These are phyloP conservation scores for Suillus sp. DNA, from an alignment of 768 basidiomycete genomes.

Conservation along the genomic window DNA sequence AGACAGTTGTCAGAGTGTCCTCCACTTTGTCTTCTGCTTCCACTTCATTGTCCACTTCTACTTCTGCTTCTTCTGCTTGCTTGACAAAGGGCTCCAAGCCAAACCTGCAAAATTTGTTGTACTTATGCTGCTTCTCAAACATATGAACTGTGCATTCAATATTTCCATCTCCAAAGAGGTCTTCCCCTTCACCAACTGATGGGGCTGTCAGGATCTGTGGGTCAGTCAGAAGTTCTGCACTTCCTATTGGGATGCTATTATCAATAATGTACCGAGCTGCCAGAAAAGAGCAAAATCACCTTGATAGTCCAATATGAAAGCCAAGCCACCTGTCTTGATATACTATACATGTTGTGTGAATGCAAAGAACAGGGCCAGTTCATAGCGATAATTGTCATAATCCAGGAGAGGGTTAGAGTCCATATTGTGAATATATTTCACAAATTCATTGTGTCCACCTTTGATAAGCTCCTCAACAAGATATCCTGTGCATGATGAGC, in stretches of 20 bases:
- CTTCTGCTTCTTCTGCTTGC: no score
- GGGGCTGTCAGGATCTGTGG: background rate
- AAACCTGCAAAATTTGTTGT: no score
- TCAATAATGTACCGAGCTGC: background rate
- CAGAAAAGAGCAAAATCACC: background rate
- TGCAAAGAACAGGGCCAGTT: conserved; percentile 8
- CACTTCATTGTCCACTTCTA: no score
- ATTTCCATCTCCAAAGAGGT: no score
- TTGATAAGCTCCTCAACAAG: conserved; percentile 15
- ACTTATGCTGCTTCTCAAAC: no score
- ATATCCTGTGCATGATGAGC: conserved; percentile 1
- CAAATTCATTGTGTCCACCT: background rate
- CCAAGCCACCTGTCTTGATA: background rate
- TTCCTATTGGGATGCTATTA: background rate
- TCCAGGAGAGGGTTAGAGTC: background rate
- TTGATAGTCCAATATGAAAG: conserved; percentile 17
- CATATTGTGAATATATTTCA: conserved; percentile 17
- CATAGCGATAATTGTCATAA: background rate
- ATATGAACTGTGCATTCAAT: no score
- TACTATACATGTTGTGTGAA: conserved; percentile 20
- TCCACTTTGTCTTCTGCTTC: no score
- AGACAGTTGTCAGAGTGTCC: no score
- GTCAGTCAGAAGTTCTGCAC: background rate
- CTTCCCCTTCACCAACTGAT: no score
- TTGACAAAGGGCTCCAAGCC: no score